Base-by-base conservation (phyloP, 768 basidiomycete genomes). In the Kondoa subrosea region DNA sequence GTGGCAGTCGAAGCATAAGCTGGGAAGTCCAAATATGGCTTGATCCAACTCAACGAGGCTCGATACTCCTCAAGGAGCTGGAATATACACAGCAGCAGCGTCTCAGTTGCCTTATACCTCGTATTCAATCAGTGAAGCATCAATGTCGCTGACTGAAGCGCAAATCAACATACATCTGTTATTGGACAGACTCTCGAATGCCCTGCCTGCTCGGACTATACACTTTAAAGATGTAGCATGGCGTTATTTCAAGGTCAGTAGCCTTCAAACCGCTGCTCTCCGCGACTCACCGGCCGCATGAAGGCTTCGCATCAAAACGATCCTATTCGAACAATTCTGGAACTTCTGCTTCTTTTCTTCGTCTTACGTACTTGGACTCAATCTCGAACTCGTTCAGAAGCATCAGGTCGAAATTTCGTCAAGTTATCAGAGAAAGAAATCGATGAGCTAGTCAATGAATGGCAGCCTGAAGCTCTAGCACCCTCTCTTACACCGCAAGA, bases 361-460 rank as follows among this genome's bases (percentile, higher is more conserved):
- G 91, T 89, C 26, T 82, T 97, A 65, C 80, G 89, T 67, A 96
- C 93, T 0, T 79, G 96, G n/a, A 76, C 95, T 57, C 90, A 92
- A 78, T 86, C 87, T 8, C 81, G 93, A 34, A 96, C 92, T 0
- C 82, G 90, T 50, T 87, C 87, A 60, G 91, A 95, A 72, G 82
- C 85, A 68, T 84, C 82, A 29, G 86, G 85, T 3, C 89, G 87
- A 75, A 86, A 91, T 78, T 96, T 91, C 75, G 89, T 97, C 67
- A 82, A 89, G 73, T 87, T 97, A 72, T 85, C 81, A 65, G 89
- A 91, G 72, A 91, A 95, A 91, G 95, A 97, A 85, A 84, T 97
- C 57, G 85, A 97, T 75, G 95, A 97, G 75, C 82, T 97, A 30
- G 91, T 99, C 0, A 86, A 89, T 64, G 95, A 97, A 77, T 99